phyloP scores from a whole-genome alignment of 148 eudicot species.

The Rhododendron molle region DNA sequence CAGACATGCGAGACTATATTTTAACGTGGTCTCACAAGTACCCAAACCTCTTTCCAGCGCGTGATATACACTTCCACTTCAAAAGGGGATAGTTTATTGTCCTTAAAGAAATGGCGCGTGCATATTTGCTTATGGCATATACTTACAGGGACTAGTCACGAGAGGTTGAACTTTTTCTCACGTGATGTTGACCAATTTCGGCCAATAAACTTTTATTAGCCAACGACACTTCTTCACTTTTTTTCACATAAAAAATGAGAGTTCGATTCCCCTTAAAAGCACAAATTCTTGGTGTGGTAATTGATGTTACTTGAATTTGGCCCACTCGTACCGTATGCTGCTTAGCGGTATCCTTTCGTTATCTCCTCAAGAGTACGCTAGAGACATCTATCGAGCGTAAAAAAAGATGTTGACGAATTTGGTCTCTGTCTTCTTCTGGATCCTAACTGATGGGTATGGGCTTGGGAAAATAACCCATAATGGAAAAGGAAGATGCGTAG shows the following conservation, averaged over 20 bases:
- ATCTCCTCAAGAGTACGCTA: no score
- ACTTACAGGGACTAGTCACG: conserved; percentile 8
- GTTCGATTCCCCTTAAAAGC: no score
- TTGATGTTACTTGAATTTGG: no score
- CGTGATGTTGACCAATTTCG: background rate
- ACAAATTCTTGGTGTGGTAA: rapidly evolving
- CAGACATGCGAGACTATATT: background rate
- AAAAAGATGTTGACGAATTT: no score
- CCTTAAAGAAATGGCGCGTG: background rate
- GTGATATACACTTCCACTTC: conserved; percentile 3
- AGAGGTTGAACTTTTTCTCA: conserved; percentile 4
- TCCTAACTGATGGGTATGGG: no score
- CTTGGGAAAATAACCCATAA: no score
- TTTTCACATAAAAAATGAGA: no score
- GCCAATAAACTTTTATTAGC: background rate
- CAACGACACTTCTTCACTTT: no score
- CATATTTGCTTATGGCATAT: background rate
- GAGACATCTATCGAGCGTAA: no score
- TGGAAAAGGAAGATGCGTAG: no score
- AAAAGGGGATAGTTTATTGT: background rate
- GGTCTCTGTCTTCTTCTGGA: background rate
- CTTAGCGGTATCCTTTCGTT: no score
- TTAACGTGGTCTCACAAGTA: background rate
- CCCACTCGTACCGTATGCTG: no score
- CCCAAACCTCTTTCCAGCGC: background rate